phyloP scores from a whole-genome alignment of 495 filamentous ascomycete species.

The Tetracladium setigerum region DNA sequence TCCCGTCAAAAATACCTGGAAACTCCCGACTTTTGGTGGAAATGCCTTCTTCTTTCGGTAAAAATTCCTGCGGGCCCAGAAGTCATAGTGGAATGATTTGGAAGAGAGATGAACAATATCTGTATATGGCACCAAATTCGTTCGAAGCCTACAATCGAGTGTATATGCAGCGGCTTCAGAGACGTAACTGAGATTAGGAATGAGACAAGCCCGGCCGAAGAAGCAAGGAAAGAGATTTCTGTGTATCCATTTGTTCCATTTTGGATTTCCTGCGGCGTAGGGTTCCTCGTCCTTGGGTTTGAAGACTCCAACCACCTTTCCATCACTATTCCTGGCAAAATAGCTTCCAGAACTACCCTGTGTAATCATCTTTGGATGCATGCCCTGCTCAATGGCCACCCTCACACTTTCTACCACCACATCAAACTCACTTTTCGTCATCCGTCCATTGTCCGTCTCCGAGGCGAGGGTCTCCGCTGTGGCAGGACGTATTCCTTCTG shows the following conservation, averaged over 20 bases:
- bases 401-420: conserved; percentile 84
- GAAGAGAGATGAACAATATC: conserved; percentile 91
- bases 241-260: conserved; percentile 96
- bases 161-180: conserved; percentile 97
- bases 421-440: conserved; percentile 77
- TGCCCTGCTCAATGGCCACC: conserved; percentile 79
- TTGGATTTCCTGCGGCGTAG: conserved; percentile 84
- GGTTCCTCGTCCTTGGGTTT: conserved; percentile 99
- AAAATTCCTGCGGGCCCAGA: conserved; percentile 85
- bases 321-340: conserved; percentile 85
- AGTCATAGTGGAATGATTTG: conserved; percentile 96
- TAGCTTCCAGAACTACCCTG: conserved; percentile 97
- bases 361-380: conserved; percentile 91
- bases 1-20: conserved; percentile 94
- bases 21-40: conserved; percentile 90
- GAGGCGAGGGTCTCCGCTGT: conserved; percentile 63
- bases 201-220: conserved; percentile 92
- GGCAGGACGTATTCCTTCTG: conserved; percentile 71
- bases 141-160: conserved; percentile 81
- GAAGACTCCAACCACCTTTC: conserved; percentile 94
- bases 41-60: conserved; percentile 80
- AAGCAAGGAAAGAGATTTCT: conserved; percentile 93
- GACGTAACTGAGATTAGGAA: conserved; percentile 98
- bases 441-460: conserved; percentile 39
- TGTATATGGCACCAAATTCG: conserved; percentile 91